Evolutionary conservation across 352 stramenopile species (phyloP).

Genomic region (Phytophthora megakarya): DNA sequence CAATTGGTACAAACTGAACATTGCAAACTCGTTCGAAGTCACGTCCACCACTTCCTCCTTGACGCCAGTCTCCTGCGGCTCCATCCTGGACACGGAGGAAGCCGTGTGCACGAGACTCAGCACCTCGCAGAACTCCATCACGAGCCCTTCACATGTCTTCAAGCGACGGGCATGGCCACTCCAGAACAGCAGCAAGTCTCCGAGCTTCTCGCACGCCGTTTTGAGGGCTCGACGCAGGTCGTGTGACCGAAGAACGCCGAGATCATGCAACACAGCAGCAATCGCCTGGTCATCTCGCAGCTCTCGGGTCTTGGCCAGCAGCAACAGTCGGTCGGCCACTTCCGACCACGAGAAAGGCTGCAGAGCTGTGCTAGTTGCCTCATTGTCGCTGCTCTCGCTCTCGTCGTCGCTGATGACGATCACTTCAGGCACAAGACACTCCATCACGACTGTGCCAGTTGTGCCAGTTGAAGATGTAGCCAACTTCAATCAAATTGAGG

Average conservation of each 20-base stretch:
- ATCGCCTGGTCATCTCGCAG: conserved; percentile 6
- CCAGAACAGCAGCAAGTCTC: conserved; percentile 10
- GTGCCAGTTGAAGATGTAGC: background rate
- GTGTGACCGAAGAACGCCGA: background rate
- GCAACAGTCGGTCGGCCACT: conserved; percentile 15
- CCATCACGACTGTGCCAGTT: background rate
- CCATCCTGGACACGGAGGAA: background rate
- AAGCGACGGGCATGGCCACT: conserved; percentile 6
- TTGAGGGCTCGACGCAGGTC: conserved; percentile 1
- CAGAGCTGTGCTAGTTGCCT: background rate
- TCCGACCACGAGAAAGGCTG: conserved; percentile 21
- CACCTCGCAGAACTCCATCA: conserved; percentile 31
- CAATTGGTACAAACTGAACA: background rate
- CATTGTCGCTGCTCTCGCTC: background rate
- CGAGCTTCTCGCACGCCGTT: conserved; percentile 11
- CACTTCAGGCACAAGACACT: conserved; percentile 13
- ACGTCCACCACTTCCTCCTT: conserved; percentile 5
- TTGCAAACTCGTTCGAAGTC: background rate
- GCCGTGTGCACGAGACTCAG: conserved; percentile 26
- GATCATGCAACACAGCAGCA: conserved; percentile 11
- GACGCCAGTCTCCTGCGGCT: background rate
- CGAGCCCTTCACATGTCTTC: conserved; percentile 10
- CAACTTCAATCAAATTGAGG: conserved; percentile 28
- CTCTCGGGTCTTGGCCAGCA: conserved; percentile 24
- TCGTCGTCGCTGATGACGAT: conserved; percentile 34